Percentiles rank a stretch among this genome's conserved stretches.
Conservation (phyloP, 2,329 filamentous ascomycete genomes). For the Domatiomyces catenatus region DNA sequence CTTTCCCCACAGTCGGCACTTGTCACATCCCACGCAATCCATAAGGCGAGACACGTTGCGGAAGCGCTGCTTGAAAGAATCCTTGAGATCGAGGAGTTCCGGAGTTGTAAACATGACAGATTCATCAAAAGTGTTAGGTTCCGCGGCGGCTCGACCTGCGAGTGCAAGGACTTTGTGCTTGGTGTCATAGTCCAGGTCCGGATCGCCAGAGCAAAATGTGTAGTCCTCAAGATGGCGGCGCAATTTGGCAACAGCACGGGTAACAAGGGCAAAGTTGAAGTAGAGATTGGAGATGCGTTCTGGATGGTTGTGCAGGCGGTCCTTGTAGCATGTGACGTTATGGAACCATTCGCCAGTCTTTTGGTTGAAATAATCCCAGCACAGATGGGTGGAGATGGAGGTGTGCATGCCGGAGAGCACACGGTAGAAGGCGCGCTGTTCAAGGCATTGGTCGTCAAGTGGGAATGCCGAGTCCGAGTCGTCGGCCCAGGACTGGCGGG, state of each 20-base stretch:
- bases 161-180: slow-evolving; percentile 69
- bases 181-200: slow-evolving; percentile 60
- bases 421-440: slow-evolving; percentile 97
- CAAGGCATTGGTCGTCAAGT: slow-evolving; percentile 78
- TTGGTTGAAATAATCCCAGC: slow-evolving; percentile 92
- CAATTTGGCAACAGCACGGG: slow-evolving; percentile 80
- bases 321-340: slow-evolving; percentile 76
- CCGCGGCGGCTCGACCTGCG: slow-evolving; percentile 51
- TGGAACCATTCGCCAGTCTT: slow-evolving; percentile 85
- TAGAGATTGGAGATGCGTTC: slow-evolving; percentile 95
- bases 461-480: slow-evolving; percentile 35
- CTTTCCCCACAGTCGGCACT: slow-evolving; percentile 96
- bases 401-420: slow-evolving; percentile 96
- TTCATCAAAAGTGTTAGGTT: slow-evolving; percentile 77
- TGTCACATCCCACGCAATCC: slow-evolving; percentile 98
- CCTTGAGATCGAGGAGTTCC: slow-evolving; percentile 58
- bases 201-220: slow-evolving; percentile 83
- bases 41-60: slow-evolving; percentile 91
- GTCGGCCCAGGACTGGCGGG: slow-evolving; percentile 17
- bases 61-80: slow-evolving; percentile 95
- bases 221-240: slow-evolving; percentile 67
- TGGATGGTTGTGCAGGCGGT: slow-evolving; percentile 66
- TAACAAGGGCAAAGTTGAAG: slow-evolving; percentile 96
- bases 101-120: slow-evolving; percentile 75
- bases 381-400: slow-evolving; percentile 89